A percentile compares a stretch with the other conserved stretches of the same genome.
Conservation (phyloP, 1,284 basidiomycete genomes). For the Moesziomyces parantarcticus region DNA sequence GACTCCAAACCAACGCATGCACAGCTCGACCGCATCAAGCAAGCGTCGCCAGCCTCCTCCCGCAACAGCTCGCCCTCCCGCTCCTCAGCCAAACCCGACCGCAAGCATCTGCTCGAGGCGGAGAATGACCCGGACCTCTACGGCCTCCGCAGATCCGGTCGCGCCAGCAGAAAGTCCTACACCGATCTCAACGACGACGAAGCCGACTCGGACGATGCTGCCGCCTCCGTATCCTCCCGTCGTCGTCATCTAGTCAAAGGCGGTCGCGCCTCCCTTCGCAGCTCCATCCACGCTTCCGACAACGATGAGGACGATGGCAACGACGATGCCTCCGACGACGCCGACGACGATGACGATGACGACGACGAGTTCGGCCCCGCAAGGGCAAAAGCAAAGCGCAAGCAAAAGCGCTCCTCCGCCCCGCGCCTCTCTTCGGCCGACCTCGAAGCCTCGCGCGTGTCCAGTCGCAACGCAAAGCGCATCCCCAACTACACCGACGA, state of each 20-base stretch:
- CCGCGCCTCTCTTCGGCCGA: slow-evolving; percentile 39
- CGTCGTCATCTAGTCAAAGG: slow-evolving; percentile 40
- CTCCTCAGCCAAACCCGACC: slow-evolving; percentile 44
- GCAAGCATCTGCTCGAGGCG: slow-evolving; percentile 49
- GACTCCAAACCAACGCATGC: slow-evolving; percentile 28
- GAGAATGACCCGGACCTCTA: slow-evolving; percentile 66
- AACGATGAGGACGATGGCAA: slow-evolving; percentile 72
- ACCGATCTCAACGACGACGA: slow-evolving; percentile 45
- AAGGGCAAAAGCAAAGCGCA: slow-evolving; percentile 28
- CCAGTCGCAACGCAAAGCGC: slow-evolving; percentile 56
- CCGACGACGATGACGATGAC: slow-evolving; percentile 81
- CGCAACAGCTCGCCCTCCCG: slow-evolving; percentile 39
- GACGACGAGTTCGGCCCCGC: slow-evolving; percentile 54
- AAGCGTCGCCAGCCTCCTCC: slow-evolving; percentile 26
- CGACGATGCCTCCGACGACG: slow-evolving; percentile 73
- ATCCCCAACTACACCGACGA: slow-evolving; percentile 68
- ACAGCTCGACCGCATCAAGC: slow-evolving; percentile 39
- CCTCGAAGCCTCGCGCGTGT: slow-evolving; percentile 56
- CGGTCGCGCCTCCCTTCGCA: slow-evolving; percentile 30
- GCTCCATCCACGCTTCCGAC: slow-evolving; percentile 41
- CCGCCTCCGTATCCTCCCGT: slow-evolving; percentile 32
- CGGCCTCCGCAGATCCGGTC: slow-evolving; percentile 68
- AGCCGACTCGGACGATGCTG: slow-evolving; percentile 31
- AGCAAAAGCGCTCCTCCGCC: slow-evolving; percentile 24
- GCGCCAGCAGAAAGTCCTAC: slow-evolving; percentile 58